Evolutionary conservation across 75 land plant genomes (phyloP), one percentile per base, ranked within the genome.

Genomic region (Pinus albicaulis): DNA sequence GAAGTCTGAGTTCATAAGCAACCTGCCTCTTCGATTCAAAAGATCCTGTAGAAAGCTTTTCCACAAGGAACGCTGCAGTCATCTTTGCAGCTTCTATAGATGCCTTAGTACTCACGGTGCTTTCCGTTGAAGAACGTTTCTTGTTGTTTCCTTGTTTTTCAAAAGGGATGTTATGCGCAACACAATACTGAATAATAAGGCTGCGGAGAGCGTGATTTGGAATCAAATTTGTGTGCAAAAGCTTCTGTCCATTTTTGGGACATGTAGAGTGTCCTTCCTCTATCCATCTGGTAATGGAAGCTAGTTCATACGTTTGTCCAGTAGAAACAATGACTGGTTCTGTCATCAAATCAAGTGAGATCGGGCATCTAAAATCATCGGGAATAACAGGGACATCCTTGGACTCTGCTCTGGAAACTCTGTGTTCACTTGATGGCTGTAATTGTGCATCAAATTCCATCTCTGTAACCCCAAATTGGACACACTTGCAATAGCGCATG

Each of bases 291-390:
- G 74, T 69, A 38, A 92, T 92, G 12, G 92, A 89, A 31, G 56
- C 64, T 17, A 92, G 75, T 56, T 94, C 97, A 64, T 94, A 94
- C 6, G 92, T 92, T n/a, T 94, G 95, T 13, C 96, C 96, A 3
- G 94, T 81, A 4, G 92, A 71, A 11, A 93, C 74, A 60, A 89
- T 89, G 62, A 93, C 96, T 3, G 96, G 96, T n/a, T 93, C 96
- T 56, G 34, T 75, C 91, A 93, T 93, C 76, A 93, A 58, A 74
- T 93, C 96, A 14, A 91, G 88, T 0, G 91, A 78, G 60, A 93
- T 87, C 12, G 96, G 91, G 76, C 96, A 93, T 31, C 80, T 59
- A 74, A 80, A 91, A 59, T 91, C 93, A 48, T 87, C 89, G 19
- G 96, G 96, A 16, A 89, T 70, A 76, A 24, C 56, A 76, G 56